These are phyloP conservation scores for Rhizopogon roseolus DNA, from an alignment of 768 basidiomycete species.

Conservation along the genomic window DNA sequence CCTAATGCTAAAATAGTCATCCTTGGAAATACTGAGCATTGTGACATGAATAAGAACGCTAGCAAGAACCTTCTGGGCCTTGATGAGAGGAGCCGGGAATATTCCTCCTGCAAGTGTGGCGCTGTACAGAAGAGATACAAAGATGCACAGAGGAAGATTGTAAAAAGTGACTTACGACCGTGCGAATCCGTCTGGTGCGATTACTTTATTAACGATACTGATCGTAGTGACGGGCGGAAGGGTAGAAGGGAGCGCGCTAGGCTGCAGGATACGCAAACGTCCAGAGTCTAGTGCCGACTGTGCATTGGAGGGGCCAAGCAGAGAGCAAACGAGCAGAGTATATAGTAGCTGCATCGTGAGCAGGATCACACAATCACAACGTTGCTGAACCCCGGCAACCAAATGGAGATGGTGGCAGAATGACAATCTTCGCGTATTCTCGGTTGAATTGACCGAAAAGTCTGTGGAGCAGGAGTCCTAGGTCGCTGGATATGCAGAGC, in stretches of 20 bases:
- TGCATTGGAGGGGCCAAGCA: slow-evolving; percentile 5
- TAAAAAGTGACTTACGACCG: slow-evolving; percentile 25
- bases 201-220: slow-evolving; percentile 35
- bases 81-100: slow-evolving; percentile 47
- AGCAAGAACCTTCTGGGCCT: slow-evolving; percentile 32
- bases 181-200: slow-evolving; percentile 47
- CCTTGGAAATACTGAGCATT: slow-evolving; percentile 14
- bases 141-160: neutral
- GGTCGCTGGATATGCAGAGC: too few relatives aligned
- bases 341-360: neutral
- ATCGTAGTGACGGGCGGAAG: slow-evolving; percentile 29
- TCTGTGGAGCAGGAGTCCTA: too few relatives aligned
- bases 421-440: neutral
- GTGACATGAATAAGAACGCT: neutral
- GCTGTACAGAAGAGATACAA: slow-evolving; percentile 15
- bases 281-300: slow-evolving; percentile 11
- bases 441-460: neutral
- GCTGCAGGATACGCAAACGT: neutral
- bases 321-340: neutral
- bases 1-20: slow-evolving; percentile 29
- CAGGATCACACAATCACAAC: neutral
- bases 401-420: neutral
- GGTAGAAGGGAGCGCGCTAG: slow-evolving; percentile 4
- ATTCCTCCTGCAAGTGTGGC: slow-evolving; percentile 40
- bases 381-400: neutral